Percentiles rank a stretch among this genome's conserved stretches.
phyloP scores from a whole-genome alignment of 176 grass and related monocot species.

The Musa schizocarpa region DNA sequence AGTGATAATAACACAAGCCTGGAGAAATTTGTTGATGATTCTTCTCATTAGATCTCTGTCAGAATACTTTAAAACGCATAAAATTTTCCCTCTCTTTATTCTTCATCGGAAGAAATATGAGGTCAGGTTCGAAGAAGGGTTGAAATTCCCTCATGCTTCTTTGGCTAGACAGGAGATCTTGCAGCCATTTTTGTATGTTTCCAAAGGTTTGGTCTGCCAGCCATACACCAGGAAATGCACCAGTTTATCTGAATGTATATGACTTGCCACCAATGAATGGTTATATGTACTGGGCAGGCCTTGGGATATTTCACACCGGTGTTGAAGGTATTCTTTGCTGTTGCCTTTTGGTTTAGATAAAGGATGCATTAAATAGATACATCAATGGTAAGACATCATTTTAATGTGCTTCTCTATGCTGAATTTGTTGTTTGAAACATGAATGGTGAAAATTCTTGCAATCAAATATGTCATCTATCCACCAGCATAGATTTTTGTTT shows the following conservation, averaged over 20 bases:
- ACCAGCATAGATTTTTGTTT: background rate
- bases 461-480: background rate
- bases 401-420: background rate
- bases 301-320: constrained; percentile 96
- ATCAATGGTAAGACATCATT: background rate
- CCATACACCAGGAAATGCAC: constrained; percentile 54
- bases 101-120: constrained; percentile 55
- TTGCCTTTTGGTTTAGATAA: background rate
- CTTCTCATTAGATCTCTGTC: background rate
- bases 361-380: background rate
- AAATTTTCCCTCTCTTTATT: constrained; percentile 8
- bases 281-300: constrained; percentile 89
- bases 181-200: constrained; percentile 66
- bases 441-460: background rate
- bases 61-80: background rate
- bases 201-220: constrained; percentile 57
- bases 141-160: constrained; percentile 87
- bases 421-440: background rate
- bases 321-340: constrained; percentile 69
- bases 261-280: constrained; percentile 95
- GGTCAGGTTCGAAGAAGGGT: constrained; percentile 67
- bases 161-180: constrained; percentile 58
- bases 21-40: background rate
- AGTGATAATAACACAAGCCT: background rate
- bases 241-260: constrained; percentile 95